These are phyloP conservation scores for Phytophthora pini DNA, from an alignment of 352 stramenopile species.

Conservation along the genomic window DNA sequence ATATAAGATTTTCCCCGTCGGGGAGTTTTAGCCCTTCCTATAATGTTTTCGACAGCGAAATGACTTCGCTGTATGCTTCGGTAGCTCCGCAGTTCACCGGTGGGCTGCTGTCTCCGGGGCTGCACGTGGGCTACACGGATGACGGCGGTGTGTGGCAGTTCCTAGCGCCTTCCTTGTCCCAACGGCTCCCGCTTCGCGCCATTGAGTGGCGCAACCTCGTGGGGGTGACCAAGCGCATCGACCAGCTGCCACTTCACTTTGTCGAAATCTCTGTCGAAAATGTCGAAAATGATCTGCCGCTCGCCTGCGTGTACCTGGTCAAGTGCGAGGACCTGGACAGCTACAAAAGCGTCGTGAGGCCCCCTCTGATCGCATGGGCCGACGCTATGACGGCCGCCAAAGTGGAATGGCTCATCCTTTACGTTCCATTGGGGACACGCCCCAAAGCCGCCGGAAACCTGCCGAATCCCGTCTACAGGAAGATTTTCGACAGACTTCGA, in stretches of 20 bases:
- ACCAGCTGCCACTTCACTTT: conserved; percentile 70
- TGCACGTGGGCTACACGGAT: conserved; percentile 77
- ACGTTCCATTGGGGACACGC: conserved; percentile 85
- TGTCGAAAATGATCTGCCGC: conserved; percentile 38
- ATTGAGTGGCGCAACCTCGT: conserved; percentile 89
- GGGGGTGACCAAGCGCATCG: conserved; percentile 72
- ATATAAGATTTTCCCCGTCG: too few species aligned
- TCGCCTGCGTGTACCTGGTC: conserved; percentile 79
- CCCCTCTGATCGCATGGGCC: conserved; percentile 62
- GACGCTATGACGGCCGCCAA: conserved; percentile 71
- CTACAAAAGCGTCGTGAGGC: conserved; percentile 66
- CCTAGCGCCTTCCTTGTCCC: conserved; percentile 61
- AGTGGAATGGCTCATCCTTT: conserved; percentile 84
- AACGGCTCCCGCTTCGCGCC: conserved; percentile 70
- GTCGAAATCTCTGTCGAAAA: conserved; percentile 25
- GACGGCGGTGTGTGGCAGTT: conserved; percentile 86
- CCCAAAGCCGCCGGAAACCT: conserved; percentile 52
- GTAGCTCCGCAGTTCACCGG: conserved; percentile 77
- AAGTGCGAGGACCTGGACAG: conserved; percentile 86
- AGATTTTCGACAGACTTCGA: conserved; percentile 79
- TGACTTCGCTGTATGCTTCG: conserved; percentile 77
- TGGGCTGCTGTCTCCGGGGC: conserved; percentile 63
- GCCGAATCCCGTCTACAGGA: conserved; percentile 68
- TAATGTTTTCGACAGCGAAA: conserved; percentile 10
- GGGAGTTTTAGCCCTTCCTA: too few species aligned